Evolutionary conservation across 805 yeast genomes (phyloP).

Genomic region (Starmerella ratchasimensis): DNA sequence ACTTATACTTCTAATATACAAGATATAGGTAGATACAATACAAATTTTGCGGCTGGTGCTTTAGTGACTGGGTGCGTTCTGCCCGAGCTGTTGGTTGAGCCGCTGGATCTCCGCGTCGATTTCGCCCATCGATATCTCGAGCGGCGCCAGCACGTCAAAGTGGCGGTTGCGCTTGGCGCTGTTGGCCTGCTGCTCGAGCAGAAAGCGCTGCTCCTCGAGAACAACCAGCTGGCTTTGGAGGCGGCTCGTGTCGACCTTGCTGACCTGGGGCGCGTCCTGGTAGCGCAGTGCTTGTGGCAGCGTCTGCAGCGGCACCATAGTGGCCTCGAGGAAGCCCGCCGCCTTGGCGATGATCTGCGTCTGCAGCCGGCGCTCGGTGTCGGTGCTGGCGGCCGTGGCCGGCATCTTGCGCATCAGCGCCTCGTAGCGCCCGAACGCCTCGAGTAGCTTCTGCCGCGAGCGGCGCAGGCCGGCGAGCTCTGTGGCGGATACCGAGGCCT

Average conservation of each 20-base stretch:
- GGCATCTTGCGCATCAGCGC: constrained; percentile 34
- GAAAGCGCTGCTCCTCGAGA: constrained; percentile 64
- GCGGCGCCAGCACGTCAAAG: constrained; percentile 59
- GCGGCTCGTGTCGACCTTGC: constrained; percentile 17
- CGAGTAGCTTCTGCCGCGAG: constrained; percentile 34
- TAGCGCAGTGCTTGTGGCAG: constrained; percentile 33
- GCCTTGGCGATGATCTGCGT: constrained; percentile 45
- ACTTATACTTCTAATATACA: background rate
- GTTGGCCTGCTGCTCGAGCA: constrained; percentile 52
- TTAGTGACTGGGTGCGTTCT: constrained; percentile 26
- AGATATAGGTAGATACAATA: background rate
- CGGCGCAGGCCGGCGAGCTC: constrained; percentile 1
- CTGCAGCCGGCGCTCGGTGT: constrained; percentile 36
- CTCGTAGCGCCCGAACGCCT: constrained; percentile 40
- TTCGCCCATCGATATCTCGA: constrained; percentile 47
- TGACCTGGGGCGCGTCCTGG: constrained; percentile 1
- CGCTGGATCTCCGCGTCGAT: constrained; percentile 33
- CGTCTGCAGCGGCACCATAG: constrained; percentile 49
- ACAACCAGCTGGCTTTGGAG: constrained; percentile 57
- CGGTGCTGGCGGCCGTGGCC: constrained; percentile 25
- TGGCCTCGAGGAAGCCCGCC: constrained; percentile 49
- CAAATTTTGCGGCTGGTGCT: background rate
- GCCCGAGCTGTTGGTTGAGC: constrained; percentile 44
- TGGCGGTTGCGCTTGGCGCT: constrained; percentile 51
- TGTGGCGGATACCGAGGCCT: constrained; percentile 14